Percentiles rank a stretch among this genome's conserved stretches.
phyloP scores from a whole-genome alignment of 2,329 filamentous ascomycete genomes.

The Ophidiomyces ophidiicola region DNA sequence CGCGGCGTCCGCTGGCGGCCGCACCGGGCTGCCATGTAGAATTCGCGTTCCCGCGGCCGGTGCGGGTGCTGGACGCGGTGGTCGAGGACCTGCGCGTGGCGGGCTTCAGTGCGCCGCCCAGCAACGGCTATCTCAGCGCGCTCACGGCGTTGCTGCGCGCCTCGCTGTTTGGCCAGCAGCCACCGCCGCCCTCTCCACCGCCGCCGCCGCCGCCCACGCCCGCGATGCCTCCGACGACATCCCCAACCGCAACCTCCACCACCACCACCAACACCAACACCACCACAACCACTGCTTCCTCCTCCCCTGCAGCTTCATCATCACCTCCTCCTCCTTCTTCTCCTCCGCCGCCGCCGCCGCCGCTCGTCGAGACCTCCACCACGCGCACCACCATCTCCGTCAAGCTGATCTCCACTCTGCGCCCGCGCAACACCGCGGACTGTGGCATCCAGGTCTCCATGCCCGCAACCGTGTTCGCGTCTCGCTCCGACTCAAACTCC shows the following conservation, averaged over 20 bases:
- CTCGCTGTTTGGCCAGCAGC: conserved; percentile 7
- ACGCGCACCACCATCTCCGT: not conserved
- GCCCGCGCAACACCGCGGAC: conserved; percentile 6
- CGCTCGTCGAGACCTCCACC: too few species aligned
- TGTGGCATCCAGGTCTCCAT: conserved; percentile 6
- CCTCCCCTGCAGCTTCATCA: not conserved
- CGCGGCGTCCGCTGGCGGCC: not conserved
- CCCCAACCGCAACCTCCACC: conserved; percentile 5
- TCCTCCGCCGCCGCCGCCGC: too few species aligned
- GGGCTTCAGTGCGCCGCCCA: conserved; percentile 1
- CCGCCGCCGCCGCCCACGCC: not conserved
- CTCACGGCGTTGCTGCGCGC: conserved; percentile 10
- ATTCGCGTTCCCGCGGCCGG: conserved; percentile 10
- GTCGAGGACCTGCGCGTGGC: conserved; percentile 13
- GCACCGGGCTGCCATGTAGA: conserved; percentile 9
- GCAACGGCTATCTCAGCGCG: conserved; percentile 3
- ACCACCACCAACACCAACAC: not conserved
- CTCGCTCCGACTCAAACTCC: conserved; percentile 3
- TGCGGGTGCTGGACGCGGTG: conserved; percentile 15
- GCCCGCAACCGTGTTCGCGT: conserved; percentile 4
- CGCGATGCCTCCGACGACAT: too few species aligned
- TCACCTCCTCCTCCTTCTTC: too few species aligned
- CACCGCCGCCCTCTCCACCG: conserved; percentile 1
- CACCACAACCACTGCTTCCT: not conserved
- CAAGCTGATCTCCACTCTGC: conserved; percentile 4